Base-by-base conservation (phyloP, 179 eudicot genomes). In the Vitellaria paradoxa region DNA sequence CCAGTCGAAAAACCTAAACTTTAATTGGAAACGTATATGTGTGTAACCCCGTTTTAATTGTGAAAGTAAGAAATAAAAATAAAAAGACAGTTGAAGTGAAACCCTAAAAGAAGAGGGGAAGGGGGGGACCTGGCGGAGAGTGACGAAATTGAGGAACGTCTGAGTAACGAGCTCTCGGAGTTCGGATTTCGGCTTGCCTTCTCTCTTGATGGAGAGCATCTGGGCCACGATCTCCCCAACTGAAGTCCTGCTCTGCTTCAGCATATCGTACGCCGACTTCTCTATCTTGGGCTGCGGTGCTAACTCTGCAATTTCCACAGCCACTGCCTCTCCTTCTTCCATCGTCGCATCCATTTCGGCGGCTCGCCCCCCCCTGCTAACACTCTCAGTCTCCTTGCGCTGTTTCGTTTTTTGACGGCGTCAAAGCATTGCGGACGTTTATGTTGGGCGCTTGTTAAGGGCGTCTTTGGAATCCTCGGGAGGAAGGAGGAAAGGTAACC, bases 61-160 rank as follows among this genome's bases (percentile, higher is more conserved):
- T 30, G 37, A 30, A 1, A 30, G 37, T 30, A 30, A 30, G 37
- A 30, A 30, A 30, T 30, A 30, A 30, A 30, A 30, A 30, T 30
- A 30, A 0, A 30, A 0, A 30, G 37, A 24, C 30, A 20, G 64
- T 37, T 3, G 64, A 72, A 72, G 14, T 5, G 77, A 61, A 60
- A 74, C 77, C 57, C 68, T 49, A 61, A 14, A 30, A 26, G 18
- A 15, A 9, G 59, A 50, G 64, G 18, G 9, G 52, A 24, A 1
- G 26, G 2, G 14, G 56, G 50, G 6, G 50, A 94, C 98, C 98
- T 94, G 93, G 60, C 97, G 94, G 69, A 95, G 97, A 74, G 89
- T 76, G 74, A 95, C 92, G 76, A 95, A 93, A 68, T 91, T 84
- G 78, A 95, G 95, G 76, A 93, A 83, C 89, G 88, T 88, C 78